A percentile compares a stretch with the other conserved stretches of the same genome.
Evolutionary conservation across 2,329 filamentous ascomycete genomes (phyloP).

Genomic region (Nigrospora sphaerica): DNA sequence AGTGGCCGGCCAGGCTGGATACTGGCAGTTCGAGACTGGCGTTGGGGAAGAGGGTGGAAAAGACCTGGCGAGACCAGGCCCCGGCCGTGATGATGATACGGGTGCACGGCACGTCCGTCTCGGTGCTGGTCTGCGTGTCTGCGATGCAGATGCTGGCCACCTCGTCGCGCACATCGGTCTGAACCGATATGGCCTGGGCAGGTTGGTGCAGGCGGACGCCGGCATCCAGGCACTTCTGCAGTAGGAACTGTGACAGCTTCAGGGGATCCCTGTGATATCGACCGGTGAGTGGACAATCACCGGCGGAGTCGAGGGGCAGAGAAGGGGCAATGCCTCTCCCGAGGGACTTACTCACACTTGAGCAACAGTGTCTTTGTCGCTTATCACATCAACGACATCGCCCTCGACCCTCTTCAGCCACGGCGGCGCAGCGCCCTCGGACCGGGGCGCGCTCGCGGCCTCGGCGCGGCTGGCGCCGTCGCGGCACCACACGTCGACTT

Average conservation of each 20-base stretch:
- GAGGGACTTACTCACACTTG: constrained; percentile 48
- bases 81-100: constrained; percentile 62
- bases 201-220: constrained; percentile 64
- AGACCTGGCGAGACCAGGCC: constrained; percentile 64
- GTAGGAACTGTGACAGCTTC: constrained; percentile 57
- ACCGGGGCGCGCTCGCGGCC: constrained; percentile 32
- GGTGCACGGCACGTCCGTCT: constrained; percentile 52
- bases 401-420: constrained; percentile 54
- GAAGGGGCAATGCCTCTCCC: no score
- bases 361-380: constrained; percentile 51
- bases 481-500: constrained; percentile 58
- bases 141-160: constrained; percentile 46
- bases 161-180: constrained; percentile 39
- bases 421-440: constrained; percentile 31
- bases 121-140: constrained; percentile 32
- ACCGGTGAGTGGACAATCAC: background rate
- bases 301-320: background rate
- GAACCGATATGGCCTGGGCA: constrained; percentile 45
- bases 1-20: constrained; percentile 61
- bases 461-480: constrained; percentile 57
- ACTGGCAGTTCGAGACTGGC: constrained; percentile 49
- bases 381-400: constrained; percentile 54
- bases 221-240: constrained; percentile 45
- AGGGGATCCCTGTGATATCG: constrained; percentile 51
- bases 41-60: constrained; percentile 54